Percentiles rank a stretch among this genome's conserved stretches.
Evolutionary conservation across 179 eudicot genomes (phyloP).

Genomic region (Dionaea muscipula): DNA sequence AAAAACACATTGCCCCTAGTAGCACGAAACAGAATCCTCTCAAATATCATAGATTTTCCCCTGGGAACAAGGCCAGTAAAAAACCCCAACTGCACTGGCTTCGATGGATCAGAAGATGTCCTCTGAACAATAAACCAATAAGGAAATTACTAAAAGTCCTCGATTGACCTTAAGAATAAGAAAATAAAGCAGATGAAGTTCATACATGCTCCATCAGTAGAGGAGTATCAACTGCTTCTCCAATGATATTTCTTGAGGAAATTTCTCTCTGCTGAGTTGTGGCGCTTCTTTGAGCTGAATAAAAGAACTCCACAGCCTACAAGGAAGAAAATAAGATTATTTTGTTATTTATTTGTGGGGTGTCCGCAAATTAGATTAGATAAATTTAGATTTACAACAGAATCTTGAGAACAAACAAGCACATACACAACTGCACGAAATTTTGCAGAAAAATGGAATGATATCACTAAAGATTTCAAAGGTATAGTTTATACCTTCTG

Average conservation of each 20-base stretch:
- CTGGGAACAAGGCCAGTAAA: constrained; percentile 73
- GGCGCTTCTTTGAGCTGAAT: constrained; percentile 57
- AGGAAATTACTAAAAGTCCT: constrained; percentile 5
- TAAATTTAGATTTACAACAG: too few relatives aligned
- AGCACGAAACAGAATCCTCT: constrained; percentile 66
- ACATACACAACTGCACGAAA: too few relatives aligned
- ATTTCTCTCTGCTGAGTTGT: constrained; percentile 50
- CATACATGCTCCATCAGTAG: constrained; percentile 57
- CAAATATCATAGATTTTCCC: constrained; percentile 69
- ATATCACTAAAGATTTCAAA: too few relatives aligned
- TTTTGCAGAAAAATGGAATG: too few relatives aligned
- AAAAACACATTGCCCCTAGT: constrained; percentile 71
- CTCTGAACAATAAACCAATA: constrained; percentile 26
- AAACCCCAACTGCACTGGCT: constrained; percentile 59
- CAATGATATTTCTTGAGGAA: constrained; percentile 31
- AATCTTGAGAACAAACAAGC: too few relatives aligned
- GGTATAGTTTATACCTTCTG: constrained; percentile 57
- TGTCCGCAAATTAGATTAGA: too few relatives aligned
- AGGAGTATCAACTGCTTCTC: constrained; percentile 69
- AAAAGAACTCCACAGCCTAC: constrained; percentile 70
- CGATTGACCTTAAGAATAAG: neutral
- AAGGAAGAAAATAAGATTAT: neutral
- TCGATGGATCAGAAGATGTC: constrained; percentile 45
- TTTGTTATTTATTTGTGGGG: too few relatives aligned
- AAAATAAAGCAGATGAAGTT: neutral